Percentiles rank a stretch among this genome's conserved stretches.
These are phyloP conservation scores for Fistulinella staudtii DNA, from an alignment of 1,284 basidiomycete genomes.

Conservation along the genomic window DNA sequence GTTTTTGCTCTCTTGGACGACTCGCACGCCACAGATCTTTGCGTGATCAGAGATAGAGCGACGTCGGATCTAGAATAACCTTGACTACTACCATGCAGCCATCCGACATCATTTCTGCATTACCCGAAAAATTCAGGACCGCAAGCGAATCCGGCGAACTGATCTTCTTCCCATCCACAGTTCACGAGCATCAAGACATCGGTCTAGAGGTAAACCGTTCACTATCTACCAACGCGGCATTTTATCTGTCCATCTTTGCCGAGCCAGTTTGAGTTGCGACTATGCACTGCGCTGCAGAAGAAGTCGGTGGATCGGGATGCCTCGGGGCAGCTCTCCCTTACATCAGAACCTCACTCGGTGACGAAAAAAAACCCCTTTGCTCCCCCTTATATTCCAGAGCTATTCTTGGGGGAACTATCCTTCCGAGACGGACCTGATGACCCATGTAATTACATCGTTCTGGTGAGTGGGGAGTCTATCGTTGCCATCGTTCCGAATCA, in stretches of 20 bases:
- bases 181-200: constrained; percentile 54
- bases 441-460: constrained; percentile 64
- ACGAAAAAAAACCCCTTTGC: constrained; percentile 66
- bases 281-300: constrained; percentile 77
- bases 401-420: constrained; percentile 67
- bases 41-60: too few relatives aligned
- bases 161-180: constrained; percentile 71
- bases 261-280: constrained; percentile 71
- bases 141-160: constrained; percentile 68
- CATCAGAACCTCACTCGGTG: constrained; percentile 25
- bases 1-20: too few relatives aligned
- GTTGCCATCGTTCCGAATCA: not conserved
- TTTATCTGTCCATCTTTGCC: not conserved
- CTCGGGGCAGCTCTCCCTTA: constrained; percentile 27
- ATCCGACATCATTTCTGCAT: constrained; percentile 53
- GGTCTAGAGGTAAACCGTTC: constrained; percentile 55
- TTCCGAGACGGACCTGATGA: constrained; percentile 51
- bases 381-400: constrained; percentile 72
- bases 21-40: too few relatives aligned
- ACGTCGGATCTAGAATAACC: too few relatives aligned
- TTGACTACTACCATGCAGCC: constrained; percentile 19
- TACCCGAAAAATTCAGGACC: constrained; percentile 57
- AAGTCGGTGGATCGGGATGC: constrained; percentile 59
- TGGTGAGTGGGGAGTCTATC: constrained; percentile 52
- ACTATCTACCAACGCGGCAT: not conserved